phyloP scores from a whole-genome alignment of 345 rosid species.

The Lenwebbia sp. region DNA sequence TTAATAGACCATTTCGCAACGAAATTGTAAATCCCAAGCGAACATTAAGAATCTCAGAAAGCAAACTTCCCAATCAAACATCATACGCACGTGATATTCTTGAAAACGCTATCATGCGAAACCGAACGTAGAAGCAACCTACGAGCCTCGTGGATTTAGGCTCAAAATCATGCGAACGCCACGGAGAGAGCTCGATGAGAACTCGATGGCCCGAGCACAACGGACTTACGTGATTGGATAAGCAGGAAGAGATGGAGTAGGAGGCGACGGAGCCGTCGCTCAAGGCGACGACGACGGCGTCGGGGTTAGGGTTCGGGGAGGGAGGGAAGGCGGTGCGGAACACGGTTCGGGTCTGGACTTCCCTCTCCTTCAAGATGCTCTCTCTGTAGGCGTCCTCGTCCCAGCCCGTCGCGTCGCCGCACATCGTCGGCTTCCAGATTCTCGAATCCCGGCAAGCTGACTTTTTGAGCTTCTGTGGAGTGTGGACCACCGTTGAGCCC shows the following conservation, averaged over 20 bases:
- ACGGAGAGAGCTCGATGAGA: neutral
- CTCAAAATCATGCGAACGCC: neutral
- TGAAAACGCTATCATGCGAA: neutral
- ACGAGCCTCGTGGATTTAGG: neutral
- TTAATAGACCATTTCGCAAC: too few relatives aligned
- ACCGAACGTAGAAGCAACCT: neutral
- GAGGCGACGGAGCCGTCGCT: conserved; percentile 80
- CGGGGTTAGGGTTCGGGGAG: conserved; percentile 39
- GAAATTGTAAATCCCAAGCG: neutral
- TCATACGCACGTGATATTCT: neutral
- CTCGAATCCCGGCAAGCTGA: neutral
- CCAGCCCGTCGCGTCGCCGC: conserved; percentile 73
- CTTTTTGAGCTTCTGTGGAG: neutral
- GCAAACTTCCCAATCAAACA: neutral
- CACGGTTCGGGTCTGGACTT: conserved; percentile 51
- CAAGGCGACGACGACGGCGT: conserved; percentile 51
- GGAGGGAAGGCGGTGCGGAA: conserved; percentile 84
- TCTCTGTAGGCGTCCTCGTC: conserved; percentile 66
- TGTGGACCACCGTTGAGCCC: neutral
- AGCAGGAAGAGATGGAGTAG: conserved; percentile 58
- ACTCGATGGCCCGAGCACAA: neutral
- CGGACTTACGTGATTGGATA: conserved; percentile 36
- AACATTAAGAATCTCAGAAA: neutral
- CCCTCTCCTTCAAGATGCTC: conserved; percentile 58
- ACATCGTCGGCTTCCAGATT: conserved; percentile 12